A percentile compares a stretch with the other conserved stretches of the same genome.
phyloP scores from a whole-genome alignment of 2,329 filamentous ascomycete species.

The Fonsecaea pedrosoi region DNA sequence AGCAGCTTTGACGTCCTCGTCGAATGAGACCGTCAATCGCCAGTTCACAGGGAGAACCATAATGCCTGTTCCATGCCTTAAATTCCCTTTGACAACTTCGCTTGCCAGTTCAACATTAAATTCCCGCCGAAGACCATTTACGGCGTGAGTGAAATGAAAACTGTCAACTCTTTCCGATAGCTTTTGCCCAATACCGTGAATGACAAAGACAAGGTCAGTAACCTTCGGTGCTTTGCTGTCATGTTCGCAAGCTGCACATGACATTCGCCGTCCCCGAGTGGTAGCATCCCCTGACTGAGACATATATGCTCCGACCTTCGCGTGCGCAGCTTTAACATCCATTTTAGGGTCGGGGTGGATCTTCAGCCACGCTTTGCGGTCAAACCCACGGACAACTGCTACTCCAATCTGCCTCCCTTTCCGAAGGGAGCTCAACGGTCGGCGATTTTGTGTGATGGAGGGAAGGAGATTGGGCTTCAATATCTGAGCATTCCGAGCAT shows the following conservation, averaged over 20 bases:
- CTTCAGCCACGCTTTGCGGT: slow-evolving; percentile 76
- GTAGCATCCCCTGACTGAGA: slow-evolving; percentile 40
- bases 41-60: slow-evolving; percentile 97
- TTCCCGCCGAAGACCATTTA: slow-evolving; percentile 85
- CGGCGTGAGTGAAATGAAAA: slow-evolving; percentile 95
- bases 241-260: slow-evolving; percentile 69
- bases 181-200: slow-evolving; percentile 97
- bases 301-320: slow-evolving; percentile 40
- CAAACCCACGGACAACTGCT: slow-evolving; percentile 87
- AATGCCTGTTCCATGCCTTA: slow-evolving; percentile 81
- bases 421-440: slow-evolving; percentile 81
- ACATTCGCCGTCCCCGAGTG: slow-evolving; percentile 34
- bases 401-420: slow-evolving; percentile 84
- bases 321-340: slow-evolving; percentile 51
- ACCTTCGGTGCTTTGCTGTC: slow-evolving; percentile 66
- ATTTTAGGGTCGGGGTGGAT: slow-evolving; percentile 64
- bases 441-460: slow-evolving; percentile 81
- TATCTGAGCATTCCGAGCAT: slow-evolving; percentile 77
- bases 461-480: slow-evolving; percentile 84
- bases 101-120: slow-evolving; percentile 83
- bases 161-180: slow-evolving; percentile 92
- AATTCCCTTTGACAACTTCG: slow-evolving; percentile 73
- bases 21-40: slow-evolving; percentile 86
- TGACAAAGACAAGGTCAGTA: slow-evolving; percentile 86
- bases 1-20: slow-evolving; percentile 66